phyloP scores from a whole-genome alignment of 164 flowering plant species.

The Malania oleifera region DNA sequence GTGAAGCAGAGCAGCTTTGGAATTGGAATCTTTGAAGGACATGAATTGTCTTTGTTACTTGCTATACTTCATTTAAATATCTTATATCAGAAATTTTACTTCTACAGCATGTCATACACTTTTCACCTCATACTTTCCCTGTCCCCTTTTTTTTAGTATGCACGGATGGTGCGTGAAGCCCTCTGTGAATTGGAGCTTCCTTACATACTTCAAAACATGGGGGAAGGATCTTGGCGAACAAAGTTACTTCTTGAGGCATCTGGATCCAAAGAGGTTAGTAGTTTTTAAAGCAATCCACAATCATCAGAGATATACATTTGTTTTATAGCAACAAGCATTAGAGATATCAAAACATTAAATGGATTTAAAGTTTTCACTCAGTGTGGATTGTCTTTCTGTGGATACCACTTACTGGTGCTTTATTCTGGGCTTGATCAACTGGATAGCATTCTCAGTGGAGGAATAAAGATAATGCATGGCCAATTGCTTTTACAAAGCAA shows the following conservation, averaged over 20 bases:
- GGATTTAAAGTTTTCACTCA: background rate
- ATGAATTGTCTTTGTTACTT: background rate
- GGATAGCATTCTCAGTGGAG: too few relatives aligned
- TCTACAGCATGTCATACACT: background rate
- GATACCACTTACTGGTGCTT: background rate
- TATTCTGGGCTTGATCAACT: too few relatives aligned
- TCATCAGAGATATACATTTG: background rate
- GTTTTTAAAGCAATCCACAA: background rate
- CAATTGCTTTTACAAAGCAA: too few relatives aligned
- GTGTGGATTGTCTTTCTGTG: background rate
- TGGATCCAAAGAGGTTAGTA: conserved; percentile 52
- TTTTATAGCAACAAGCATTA: background rate
- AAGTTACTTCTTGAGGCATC: conserved; percentile 36
- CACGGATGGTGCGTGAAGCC: conserved; percentile 72
- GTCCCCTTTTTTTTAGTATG: conserved; percentile 33
- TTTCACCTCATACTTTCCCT: background rate
- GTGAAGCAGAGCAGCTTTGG: too few relatives aligned
- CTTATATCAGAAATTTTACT: too few relatives aligned
- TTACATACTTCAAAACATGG: conserved; percentile 61
- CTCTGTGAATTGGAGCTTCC: conserved; percentile 81
- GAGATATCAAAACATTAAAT: background rate
- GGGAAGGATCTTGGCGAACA: conserved; percentile 51
- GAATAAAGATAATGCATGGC: too few relatives aligned
- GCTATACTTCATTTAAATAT: background rate
- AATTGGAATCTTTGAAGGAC: background rate